Base-by-base conservation (phyloP, 176 grass and related monocot species). In the Oryza meridionalis region DNA sequence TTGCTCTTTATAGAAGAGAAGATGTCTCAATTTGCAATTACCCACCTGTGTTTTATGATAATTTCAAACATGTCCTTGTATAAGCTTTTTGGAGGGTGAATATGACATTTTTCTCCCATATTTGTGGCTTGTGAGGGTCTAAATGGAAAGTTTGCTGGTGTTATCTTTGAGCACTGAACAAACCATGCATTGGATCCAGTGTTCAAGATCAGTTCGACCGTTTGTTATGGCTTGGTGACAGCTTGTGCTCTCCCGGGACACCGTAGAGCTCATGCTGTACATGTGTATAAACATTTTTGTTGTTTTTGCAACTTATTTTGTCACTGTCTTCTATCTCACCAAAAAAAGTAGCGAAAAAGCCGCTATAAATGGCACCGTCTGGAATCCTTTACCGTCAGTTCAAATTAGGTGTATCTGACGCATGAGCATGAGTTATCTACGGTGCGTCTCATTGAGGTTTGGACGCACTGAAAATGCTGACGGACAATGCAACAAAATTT, bases 251-350 rank as follows among this genome's bases (percentile, higher is more conserved):
- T 49, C 31, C 27, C 4, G 9, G 35, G 40, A 37, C 16, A 62
- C 31, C 0, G 19, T 42, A 8, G 5, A 33, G 46, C 25, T n/a
- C 6, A 19, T 26, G 13, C 6, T 70, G n/a, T 24, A 62, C 42
- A 21, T 24, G 42, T 62, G 7, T 12, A 14, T n/a, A 6, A 6
- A 1, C 9, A 31, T 37, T 37, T 37, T 70, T 40, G 33, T 70
- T 83, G 70, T 45, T 83, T 64, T 49, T 83, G 70, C 81, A 83
- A 75, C 70, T 50, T 17, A 47, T 65, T 83, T 83, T 83, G 81
- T 78, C 66, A 49, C 38, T 0, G 5, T 27, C 19, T 64, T 19
- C 14, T 11, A 51, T 65, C 70, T 85, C 62, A 7, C 2, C 4
- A 32, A 9, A 6, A 9, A 77, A 13, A 77, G 35, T 32, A 44